phyloP scores from a whole-genome alignment of 169 alveolate species.

The Plasmodium reichenowi region DNA sequence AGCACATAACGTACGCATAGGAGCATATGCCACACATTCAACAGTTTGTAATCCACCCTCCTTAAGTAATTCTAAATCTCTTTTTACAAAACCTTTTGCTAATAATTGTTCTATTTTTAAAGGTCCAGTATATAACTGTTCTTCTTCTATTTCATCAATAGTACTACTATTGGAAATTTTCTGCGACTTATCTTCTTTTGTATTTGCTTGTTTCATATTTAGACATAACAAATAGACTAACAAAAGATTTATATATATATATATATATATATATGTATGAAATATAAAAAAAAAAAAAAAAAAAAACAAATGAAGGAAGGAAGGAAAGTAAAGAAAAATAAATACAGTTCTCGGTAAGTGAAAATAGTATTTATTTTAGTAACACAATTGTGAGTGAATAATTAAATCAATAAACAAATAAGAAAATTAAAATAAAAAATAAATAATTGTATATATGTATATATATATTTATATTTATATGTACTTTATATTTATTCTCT shows the following conservation, averaged over 20 bases:
- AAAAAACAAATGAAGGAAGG: background rate
- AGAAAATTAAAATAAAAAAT: no score
- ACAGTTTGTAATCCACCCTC: slow-evolving; percentile 90
- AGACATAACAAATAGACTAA: slow-evolving; percentile 29
- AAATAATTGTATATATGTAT: background rate
- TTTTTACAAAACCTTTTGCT: slow-evolving; percentile 88
- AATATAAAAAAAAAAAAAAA: background rate
- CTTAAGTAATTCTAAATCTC: slow-evolving; percentile 94
- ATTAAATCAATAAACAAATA: no score
- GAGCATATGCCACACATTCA: slow-evolving; percentile 95
- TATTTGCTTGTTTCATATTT: slow-evolving; percentile 52
- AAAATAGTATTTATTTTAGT: no score
- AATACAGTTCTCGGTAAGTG: no score
- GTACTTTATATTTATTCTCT: no score
- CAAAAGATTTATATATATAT: no score
- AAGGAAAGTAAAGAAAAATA: background rate
- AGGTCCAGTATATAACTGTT: slow-evolving; percentile 82
- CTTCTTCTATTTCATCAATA: slow-evolving; percentile 77
- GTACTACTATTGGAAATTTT: slow-evolving; percentile 43
- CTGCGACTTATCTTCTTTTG: slow-evolving; percentile 76
- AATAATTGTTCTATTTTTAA: slow-evolving; percentile 87
- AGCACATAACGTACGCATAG: slow-evolving; percentile 90
- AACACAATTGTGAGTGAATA: no score
- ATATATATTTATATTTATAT: background rate
- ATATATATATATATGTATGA: background rate